A percentile compares a stretch with the other conserved stretches of the same genome.
Evolutionary conservation across 306 rosid genomes (phyloP).

Genomic region (Senna tora): DNA sequence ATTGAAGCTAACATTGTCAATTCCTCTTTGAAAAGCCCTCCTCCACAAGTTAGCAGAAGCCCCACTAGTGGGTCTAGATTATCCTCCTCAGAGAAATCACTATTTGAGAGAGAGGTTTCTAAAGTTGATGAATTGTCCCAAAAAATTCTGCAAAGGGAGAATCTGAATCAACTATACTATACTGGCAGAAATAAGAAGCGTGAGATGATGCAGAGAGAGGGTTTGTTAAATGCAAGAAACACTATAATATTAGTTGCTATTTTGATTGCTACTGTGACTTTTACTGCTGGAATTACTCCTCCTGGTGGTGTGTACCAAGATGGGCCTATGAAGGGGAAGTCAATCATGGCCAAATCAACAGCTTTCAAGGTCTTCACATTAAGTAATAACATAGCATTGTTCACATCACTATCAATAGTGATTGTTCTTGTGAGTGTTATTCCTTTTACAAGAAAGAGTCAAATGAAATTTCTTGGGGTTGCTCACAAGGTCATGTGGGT

Average conservation of each 20-base stretch:
- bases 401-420: constrained; percentile 63
- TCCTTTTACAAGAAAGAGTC: constrained; percentile 59
- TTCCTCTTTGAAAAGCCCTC: too few relatives aligned
- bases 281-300: constrained; percentile 65
- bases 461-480: constrained; percentile 45
- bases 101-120: too few relatives aligned
- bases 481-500: constrained; percentile 76
- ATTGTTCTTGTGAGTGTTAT: constrained; percentile 74
- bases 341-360: constrained; percentile 42
- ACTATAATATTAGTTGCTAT: constrained; percentile 64
- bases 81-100: too few relatives aligned
- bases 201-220: constrained; percentile 57
- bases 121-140: too few relatives aligned
- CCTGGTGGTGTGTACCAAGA: constrained; percentile 70
- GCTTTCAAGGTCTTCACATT: constrained; percentile 67
- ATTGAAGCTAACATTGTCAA: constrained; percentile 29
- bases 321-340: constrained; percentile 46
- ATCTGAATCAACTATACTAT: too few relatives aligned
- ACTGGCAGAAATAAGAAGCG: too few relatives aligned
- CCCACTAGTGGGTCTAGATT: too few relatives aligned
- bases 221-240: constrained; percentile 71
- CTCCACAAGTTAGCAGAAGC: too few relatives aligned
- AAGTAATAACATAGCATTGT: constrained; percentile 60
- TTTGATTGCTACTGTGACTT: constrained; percentile 72
- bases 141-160: too few relatives aligned